phyloP scores from a whole-genome alignment of 2,329 filamentous ascomycete species.

The Beauveria rudraprayagi region DNA sequence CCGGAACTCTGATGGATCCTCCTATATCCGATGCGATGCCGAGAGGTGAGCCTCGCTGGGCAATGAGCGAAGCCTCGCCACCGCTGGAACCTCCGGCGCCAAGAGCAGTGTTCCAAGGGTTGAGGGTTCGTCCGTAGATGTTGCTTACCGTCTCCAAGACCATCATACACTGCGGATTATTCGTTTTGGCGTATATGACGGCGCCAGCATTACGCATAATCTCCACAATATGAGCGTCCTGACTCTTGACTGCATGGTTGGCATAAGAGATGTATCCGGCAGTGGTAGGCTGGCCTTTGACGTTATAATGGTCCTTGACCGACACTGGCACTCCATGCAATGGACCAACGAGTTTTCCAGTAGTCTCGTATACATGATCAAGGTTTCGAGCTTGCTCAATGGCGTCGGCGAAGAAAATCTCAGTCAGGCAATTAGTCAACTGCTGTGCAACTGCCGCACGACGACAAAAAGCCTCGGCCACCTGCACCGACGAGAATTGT shows the following conservation, averaged over 20 bases:
- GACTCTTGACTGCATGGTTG: slow-evolving; percentile 39
- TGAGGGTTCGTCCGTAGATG: slow-evolving; percentile 51
- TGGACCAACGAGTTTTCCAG: slow-evolving; percentile 25
- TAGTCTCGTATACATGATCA: neutral
- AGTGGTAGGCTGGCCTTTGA: slow-evolving; percentile 42
- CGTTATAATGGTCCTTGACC: slow-evolving; percentile 28
- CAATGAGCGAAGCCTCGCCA: slow-evolving; percentile 34
- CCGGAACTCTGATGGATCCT: slow-evolving; percentile 23
- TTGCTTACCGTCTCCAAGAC: slow-evolving; percentile 52
- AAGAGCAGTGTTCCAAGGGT: slow-evolving; percentile 51
- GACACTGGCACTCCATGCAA: slow-evolving; percentile 53
- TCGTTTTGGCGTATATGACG: slow-evolving; percentile 60
- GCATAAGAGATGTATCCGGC: slow-evolving; percentile 45
- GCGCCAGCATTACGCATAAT: slow-evolving; percentile 53
- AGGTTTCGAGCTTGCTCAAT: neutral
- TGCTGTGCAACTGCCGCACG: slow-evolving; percentile 2
- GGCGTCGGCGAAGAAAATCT: slow-evolving; percentile 1
- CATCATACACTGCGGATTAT: slow-evolving; percentile 48
- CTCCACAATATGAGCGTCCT: slow-evolving; percentile 48
- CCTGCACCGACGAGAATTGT: neutral
- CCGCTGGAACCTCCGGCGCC: slow-evolving; percentile 55
- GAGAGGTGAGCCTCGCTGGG: slow-evolving; percentile 24
- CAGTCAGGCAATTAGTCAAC: neutral
- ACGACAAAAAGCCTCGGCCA: neutral
- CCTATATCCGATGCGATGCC: slow-evolving; percentile 27